Evolutionary conservation across 1,284 basidiomycete species (phyloP).

Genomic region (Cutaneotrichosporon sp.): DNA sequence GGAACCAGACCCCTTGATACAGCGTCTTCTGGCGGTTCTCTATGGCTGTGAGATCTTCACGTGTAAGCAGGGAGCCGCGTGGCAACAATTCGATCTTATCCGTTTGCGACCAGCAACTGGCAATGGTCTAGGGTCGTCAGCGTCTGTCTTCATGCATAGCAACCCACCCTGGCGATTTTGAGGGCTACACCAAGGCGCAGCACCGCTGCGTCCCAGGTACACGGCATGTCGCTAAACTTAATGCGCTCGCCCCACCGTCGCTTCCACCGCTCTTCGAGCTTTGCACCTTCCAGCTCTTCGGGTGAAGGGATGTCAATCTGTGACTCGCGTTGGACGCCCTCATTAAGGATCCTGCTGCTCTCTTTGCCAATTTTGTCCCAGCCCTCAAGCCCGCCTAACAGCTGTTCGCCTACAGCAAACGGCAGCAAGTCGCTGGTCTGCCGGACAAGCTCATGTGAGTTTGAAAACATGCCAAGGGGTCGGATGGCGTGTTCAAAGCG

Average conservation of each 20-base stretch:
- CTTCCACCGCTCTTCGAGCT: constrained; percentile 25
- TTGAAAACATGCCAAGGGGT: constrained; percentile 36
- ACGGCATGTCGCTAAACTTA: constrained; percentile 26
- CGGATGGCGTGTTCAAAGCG: constrained; percentile 25
- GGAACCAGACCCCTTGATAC: constrained; percentile 77
- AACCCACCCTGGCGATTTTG: constrained; percentile 30
- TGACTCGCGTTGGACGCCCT: constrained; percentile 23
- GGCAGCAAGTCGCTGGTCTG: constrained; percentile 30
- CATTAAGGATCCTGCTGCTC: constrained; percentile 21
- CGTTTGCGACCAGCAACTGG: constrained; percentile 35
- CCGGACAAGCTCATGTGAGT: constrained; percentile 19
- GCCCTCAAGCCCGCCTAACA: constrained; percentile 29
- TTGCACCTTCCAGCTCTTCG: constrained; percentile 11
- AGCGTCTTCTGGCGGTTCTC: constrained; percentile 25
- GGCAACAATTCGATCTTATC: constrained; percentile 33
- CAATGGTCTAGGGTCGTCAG: constrained; percentile 25
- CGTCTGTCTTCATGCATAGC: too few relatives aligned
- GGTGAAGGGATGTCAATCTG: constrained; percentile 15
- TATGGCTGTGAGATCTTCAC: constrained; percentile 26
- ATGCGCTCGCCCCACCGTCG: constrained; percentile 27
- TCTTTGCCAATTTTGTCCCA: constrained; percentile 29
- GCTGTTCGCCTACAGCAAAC: constrained; percentile 26
- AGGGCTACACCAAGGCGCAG: constrained; percentile 31
- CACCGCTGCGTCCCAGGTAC: constrained; percentile 26
- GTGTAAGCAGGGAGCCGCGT: constrained; percentile 2